Evolutionary conservation across 2,329 filamentous ascomycete species (phyloP).

Genomic region (Apiospora marii): DNA sequence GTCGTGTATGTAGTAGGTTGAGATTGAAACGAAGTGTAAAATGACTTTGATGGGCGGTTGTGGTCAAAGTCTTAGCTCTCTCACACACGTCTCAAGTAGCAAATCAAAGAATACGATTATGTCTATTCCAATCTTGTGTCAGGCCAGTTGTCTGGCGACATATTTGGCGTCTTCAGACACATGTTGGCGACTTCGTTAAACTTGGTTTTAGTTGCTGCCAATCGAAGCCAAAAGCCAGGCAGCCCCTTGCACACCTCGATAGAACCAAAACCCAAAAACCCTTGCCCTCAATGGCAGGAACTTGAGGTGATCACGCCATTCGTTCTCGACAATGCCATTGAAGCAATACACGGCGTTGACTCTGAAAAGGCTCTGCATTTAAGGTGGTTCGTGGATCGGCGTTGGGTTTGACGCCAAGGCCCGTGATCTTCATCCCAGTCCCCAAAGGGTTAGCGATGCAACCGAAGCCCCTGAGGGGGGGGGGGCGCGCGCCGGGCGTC

Average conservation of each 20-base stretch:
- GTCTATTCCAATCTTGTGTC: background rate
- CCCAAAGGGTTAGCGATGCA: slow-evolving; percentile 4
- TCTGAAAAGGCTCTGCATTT: no score
- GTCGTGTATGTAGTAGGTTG: background rate
- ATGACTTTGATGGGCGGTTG: background rate
- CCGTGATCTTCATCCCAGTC: slow-evolving; percentile 8
- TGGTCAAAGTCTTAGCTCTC: background rate
- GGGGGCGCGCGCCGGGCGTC: background rate
- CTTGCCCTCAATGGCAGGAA: background rate
- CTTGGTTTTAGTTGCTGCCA: background rate
- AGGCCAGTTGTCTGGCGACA: background rate
- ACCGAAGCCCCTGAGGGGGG: background rate
- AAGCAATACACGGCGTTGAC: background rate
- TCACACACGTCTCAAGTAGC: background rate
- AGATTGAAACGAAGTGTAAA: background rate
- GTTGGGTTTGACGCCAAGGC: slow-evolving; percentile 5
- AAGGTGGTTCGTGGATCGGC: background rate
- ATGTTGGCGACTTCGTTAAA: background rate
- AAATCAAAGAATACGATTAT: background rate
- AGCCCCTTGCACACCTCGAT: background rate
- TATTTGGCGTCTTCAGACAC: background rate
- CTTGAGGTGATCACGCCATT: background rate
- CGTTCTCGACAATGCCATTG: background rate
- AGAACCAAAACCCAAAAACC: background rate
- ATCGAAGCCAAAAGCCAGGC: background rate